Conservation (phyloP, 2,329 filamentous ascomycete species). For the Trichophyton equinum region DNA sequence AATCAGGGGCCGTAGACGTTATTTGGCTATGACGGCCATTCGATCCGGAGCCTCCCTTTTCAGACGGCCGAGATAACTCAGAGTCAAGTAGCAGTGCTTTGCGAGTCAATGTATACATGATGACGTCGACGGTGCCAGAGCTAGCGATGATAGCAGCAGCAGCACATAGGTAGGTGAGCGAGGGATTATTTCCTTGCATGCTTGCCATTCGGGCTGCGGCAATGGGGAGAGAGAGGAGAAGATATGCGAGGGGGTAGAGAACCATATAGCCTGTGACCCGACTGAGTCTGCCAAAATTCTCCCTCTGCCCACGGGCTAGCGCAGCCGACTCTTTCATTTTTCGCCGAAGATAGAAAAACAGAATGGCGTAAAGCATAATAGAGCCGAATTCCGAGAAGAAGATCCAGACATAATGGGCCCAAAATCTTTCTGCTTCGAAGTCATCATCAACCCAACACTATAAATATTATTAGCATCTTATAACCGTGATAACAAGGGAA, state of each 20-base stretch:
- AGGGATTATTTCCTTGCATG: conserved; percentile 23
- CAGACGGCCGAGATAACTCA: conserved; percentile 18
- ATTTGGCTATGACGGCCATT: conserved; percentile 8
- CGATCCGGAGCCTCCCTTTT: conserved; percentile 18
- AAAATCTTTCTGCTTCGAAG: conserved; percentile 36
- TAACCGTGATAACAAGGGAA: not conserved
- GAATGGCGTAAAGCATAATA: conserved; percentile 36
- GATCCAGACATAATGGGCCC: conserved; percentile 43
- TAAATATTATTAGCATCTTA: not conserved
- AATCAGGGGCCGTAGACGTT: conserved; percentile 11
- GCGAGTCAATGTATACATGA: conserved; percentile 47
- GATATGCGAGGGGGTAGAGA: conserved; percentile 42
- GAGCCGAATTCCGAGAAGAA: conserved; percentile 43
- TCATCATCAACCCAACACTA: conserved; percentile 40
- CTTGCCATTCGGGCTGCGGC: conserved; percentile 38
- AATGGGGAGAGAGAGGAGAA: conserved; percentile 50
- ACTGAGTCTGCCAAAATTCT: conserved; percentile 29
- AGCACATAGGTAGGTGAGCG: conserved; percentile 36
- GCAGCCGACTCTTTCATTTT: conserved; percentile 30
- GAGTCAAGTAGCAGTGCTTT: conserved; percentile 43
- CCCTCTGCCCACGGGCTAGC: conserved; percentile 25
- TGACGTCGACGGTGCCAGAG: conserved; percentile 47
- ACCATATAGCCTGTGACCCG: conserved; percentile 37
- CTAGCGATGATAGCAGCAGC: conserved; percentile 46
- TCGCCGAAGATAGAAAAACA: conserved; percentile 38